A percentile compares a stretch with the other conserved stretches of the same genome.
Conservation (phyloP, 345 rosid genomes). For the Populus davidiana region DNA sequence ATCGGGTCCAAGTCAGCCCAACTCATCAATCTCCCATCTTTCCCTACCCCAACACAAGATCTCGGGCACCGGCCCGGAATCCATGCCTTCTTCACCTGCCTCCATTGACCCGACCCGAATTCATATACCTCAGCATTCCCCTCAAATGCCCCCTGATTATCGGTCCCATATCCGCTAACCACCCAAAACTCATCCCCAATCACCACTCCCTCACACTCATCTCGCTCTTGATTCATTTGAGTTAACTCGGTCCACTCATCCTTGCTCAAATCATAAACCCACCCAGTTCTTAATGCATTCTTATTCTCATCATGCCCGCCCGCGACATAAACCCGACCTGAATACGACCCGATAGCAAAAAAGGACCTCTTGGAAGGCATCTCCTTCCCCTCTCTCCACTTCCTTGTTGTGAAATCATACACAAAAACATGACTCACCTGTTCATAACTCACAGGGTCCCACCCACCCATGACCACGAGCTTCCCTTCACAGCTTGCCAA, state of each 20-base stretch:
- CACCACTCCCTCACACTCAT: slow-evolving; percentile 61
- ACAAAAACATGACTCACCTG: slow-evolving; percentile 51
- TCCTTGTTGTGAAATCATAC: slow-evolving; percentile 44
- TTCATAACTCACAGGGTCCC: slow-evolving; percentile 59
- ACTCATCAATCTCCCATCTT: not conserved
- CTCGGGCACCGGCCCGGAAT: slow-evolving; percentile 37
- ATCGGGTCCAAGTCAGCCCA: slow-evolving; percentile 13
- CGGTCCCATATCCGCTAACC: slow-evolving; percentile 60
- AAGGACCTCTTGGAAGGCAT: slow-evolving; percentile 60
- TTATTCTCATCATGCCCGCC: slow-evolving; percentile 75
- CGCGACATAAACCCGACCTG: slow-evolving; percentile 38
- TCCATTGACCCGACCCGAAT: slow-evolving; percentile 44
- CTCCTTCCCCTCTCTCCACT: slow-evolving; percentile 49
- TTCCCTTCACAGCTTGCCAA: slow-evolving; percentile 51
- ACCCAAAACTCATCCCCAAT: slow-evolving; percentile 58
- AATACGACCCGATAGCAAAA: slow-evolving; percentile 43
- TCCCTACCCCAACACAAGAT: slow-evolving; percentile 18
- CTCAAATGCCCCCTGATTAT: slow-evolving; percentile 54
- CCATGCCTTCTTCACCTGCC: slow-evolving; percentile 44
- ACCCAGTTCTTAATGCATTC: slow-evolving; percentile 52
- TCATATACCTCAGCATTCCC: slow-evolving; percentile 44
- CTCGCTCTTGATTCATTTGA: slow-evolving; percentile 52
- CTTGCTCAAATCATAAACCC: slow-evolving; percentile 50
- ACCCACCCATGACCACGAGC: slow-evolving; percentile 67
- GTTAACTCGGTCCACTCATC: slow-evolving; percentile 60